Evolutionary conservation across 495 filamentous ascomycete species (phyloP).

Genomic region (Penicillium roqueforti): DNA sequence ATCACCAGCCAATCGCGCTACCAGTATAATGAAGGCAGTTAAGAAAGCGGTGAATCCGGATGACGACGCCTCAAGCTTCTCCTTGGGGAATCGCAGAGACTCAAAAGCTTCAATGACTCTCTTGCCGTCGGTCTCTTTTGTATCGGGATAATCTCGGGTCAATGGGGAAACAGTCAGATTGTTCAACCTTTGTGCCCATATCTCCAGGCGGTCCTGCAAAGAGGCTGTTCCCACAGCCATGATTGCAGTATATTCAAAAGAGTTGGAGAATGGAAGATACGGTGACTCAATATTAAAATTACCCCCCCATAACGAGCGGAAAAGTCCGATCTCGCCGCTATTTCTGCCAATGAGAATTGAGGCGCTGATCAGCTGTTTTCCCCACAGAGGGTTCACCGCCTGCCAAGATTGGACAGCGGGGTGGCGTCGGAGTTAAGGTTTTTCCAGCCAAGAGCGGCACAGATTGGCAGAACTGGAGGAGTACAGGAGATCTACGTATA

Average conservation of each 20-base stretch:
- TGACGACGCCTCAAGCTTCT: slow-evolving; percentile 37
- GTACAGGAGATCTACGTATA: too few relatives aligned
- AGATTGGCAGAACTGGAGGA: background rate
- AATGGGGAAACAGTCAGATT: slow-evolving; percentile 49
- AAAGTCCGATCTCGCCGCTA: slow-evolving; percentile 27
- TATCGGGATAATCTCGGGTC: slow-evolving; percentile 48
- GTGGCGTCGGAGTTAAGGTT: background rate
- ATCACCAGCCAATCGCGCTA: slow-evolving; percentile 50
- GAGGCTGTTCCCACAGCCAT: slow-evolving; percentile 37
- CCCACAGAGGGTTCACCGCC: slow-evolving; percentile 18
- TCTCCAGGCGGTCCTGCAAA: slow-evolving; percentile 44
- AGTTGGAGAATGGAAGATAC: slow-evolving; percentile 13
- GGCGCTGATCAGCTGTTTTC: slow-evolving; percentile 17
- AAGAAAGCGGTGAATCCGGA: slow-evolving; percentile 46
- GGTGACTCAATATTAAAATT: slow-evolving; percentile 21
- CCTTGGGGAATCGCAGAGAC: slow-evolving; percentile 36
- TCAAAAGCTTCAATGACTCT: slow-evolving; percentile 48
- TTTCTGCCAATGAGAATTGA: slow-evolving; percentile 1
- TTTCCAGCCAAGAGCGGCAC: background rate
- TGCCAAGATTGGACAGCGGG: background rate
- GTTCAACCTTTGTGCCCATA: slow-evolving; percentile 46
- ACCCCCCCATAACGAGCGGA: slow-evolving; percentile 11
- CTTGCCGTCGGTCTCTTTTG: slow-evolving; percentile 34
- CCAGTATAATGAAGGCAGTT: slow-evolving; percentile 45
- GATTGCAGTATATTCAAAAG: slow-evolving; percentile 26